Conservation (phyloP, 768 basidiomycete species). For the Hericium rajendrae region DNA sequence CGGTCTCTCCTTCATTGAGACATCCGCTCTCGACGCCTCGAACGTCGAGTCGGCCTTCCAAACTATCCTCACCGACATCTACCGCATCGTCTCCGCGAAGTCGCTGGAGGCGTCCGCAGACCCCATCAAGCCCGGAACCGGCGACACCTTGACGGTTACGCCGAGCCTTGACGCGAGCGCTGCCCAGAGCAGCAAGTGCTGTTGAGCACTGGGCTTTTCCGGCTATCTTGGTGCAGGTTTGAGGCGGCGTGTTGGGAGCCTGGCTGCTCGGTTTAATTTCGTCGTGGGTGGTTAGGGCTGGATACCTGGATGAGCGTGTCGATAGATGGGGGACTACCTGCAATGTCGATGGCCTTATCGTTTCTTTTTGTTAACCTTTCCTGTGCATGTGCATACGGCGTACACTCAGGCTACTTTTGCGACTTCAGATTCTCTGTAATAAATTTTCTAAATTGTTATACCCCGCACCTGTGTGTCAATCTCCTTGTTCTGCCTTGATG, state of each 20-base stretch:
- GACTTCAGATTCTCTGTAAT: neutral
- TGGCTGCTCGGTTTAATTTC: neutral
- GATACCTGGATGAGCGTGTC: neutral
- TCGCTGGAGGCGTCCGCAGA: slow-evolving; percentile 78
- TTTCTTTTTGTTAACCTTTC: neutral
- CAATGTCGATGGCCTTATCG: neutral
- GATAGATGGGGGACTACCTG: neutral
- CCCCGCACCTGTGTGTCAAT: no score
- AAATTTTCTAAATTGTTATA: neutral
- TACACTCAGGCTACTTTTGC: neutral
- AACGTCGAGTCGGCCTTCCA: slow-evolving; percentile 98
- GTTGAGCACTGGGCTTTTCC: slow-evolving; percentile 26
- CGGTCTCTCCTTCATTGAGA: slow-evolving; percentile 92
- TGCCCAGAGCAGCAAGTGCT: slow-evolving; percentile 53
- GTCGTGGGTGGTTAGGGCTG: neutral
- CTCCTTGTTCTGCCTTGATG: no score
- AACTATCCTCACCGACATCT: slow-evolving; percentile 92
- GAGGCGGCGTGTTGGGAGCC: neutral
- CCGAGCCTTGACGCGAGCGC: slow-evolving; percentile 59
- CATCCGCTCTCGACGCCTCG: slow-evolving; percentile 98
- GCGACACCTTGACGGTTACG: slow-evolving; percentile 79
- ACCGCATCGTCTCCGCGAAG: slow-evolving; percentile 94
- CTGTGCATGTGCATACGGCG: neutral
- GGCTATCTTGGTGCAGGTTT: neutral
- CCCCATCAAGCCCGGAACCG: slow-evolving; percentile 68